Conservation (phyloP, 345 rosid genomes). For the thale cress (Arabidopsis thaliana) region DNA sequence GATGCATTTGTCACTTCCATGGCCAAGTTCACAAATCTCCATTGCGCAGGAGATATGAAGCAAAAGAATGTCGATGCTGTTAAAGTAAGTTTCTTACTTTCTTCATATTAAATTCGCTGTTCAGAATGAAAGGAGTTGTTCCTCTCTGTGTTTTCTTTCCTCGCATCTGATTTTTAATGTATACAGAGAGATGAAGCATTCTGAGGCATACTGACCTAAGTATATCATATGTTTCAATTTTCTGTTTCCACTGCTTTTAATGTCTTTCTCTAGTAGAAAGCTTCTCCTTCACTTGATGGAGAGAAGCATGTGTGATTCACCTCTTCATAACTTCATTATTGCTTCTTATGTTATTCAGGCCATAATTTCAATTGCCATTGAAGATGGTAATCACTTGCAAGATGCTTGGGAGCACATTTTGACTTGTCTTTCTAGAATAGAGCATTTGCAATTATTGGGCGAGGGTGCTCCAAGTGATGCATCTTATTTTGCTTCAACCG, state of each 20-base stretch:
- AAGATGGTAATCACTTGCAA: constrained; percentile 93
- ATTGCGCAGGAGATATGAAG: constrained; percentile 96
- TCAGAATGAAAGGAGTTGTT: constrained; percentile 26
- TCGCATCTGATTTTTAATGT: constrained; percentile 19
- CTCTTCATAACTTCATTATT: constrained; percentile 18
- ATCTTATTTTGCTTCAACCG: constrained; percentile 75
- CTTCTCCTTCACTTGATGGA: constrained; percentile 16
- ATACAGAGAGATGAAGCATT: constrained; percentile 22
- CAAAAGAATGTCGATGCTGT: constrained; percentile 97
- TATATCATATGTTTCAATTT: constrained; percentile 16
- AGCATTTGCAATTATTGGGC: constrained; percentile 92
- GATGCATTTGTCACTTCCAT: constrained; percentile 97
- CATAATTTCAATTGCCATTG: constrained; percentile 87
- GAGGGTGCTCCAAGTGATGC: constrained; percentile 97
- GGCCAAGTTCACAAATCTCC: constrained; percentile 95
- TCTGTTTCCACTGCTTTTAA: constrained; percentile 5
- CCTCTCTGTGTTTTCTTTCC: constrained; percentile 19
- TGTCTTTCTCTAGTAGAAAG: constrained; percentile 20
- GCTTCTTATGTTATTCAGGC: constrained; percentile 59
- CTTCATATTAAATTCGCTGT: constrained; percentile 27
- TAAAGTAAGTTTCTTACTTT: constrained; percentile 63
- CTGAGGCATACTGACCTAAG: constrained; percentile 24
- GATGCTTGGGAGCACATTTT: constrained; percentile 97
- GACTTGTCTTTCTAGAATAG: constrained; percentile 95
- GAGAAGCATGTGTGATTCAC: constrained; percentile 23